These are phyloP conservation scores for Solanum hybrid DNA, from an alignment of 305 asterid species.

Conservation along the genomic window DNA sequence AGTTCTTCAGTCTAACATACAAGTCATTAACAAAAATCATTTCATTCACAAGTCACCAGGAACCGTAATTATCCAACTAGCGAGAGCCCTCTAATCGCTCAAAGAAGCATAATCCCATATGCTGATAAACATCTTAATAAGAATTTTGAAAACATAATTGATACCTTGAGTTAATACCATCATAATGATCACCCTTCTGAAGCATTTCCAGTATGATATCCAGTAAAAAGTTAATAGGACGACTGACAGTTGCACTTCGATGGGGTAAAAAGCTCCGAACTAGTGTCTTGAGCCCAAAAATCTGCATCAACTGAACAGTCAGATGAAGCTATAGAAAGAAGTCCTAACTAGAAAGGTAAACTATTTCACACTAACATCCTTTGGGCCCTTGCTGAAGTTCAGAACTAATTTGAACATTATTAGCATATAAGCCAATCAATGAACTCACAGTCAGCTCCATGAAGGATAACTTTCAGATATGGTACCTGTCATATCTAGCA, in stretches of 20 bases:
- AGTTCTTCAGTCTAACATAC: neutral
- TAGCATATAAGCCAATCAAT: neutral
- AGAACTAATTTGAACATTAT: neutral
- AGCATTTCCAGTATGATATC: slow-evolving; percentile 56
- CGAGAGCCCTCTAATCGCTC: neutral
- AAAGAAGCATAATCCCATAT: neutral
- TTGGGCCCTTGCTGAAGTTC: neutral
- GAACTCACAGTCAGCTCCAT: neutral
- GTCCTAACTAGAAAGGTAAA: neutral
- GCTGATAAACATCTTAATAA: neutral
- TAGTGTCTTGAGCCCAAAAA: slow-evolving; percentile 77
- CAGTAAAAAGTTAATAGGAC: slow-evolving; percentile 48
- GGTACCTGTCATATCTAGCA: neutral
- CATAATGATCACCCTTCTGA: slow-evolving; percentile 38
- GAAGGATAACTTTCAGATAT: neutral
- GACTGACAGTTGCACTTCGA: slow-evolving; percentile 26
- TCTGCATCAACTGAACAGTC: slow-evolving; percentile 30
- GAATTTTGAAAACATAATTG: neutral
- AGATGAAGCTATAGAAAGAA: neutral
- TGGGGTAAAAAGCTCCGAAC: slow-evolving; percentile 74
- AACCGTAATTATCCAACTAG: neutral
- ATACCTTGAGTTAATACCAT: slow-evolving; percentile 48
- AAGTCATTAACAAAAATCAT: neutral
- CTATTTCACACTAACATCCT: neutral
- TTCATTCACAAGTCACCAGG: neutral